Evolutionary conservation across 2,329 filamentous ascomycete species (phyloP), one percentile per base, ranked within the genome.

Genomic region (Penicillium polonicum): DNA sequence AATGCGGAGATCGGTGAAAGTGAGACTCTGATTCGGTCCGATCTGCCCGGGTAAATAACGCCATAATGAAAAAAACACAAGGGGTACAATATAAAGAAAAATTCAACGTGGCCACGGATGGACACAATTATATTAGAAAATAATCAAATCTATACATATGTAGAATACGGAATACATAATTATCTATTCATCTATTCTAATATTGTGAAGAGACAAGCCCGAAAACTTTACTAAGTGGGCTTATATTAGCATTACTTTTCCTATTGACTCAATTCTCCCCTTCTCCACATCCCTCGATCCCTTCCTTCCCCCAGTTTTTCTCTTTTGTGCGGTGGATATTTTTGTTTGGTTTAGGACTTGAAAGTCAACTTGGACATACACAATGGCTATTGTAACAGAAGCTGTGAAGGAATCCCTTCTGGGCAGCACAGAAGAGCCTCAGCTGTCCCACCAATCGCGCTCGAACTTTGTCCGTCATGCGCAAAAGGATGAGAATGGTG

Each of bases 321-420:
- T 35, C 36, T 55, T 57, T 43, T 61, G 59, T 61, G 55, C 31
- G 57, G 54, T 60, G 60, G 41, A 48, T 58, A 62, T 27, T 45
- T 38, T 23, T 25, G 7, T 46, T 48, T 35, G 31, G 21, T 27
- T 25, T 50, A 10, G 19, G n/a, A 39, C 23, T 43, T 33, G 29
- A 48, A 42, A 35, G 51, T 60, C 19, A 41, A 48, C 27, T 60
- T 55, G 62, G 61, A 64, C 49, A 58, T 63, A 72, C 66, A 64
- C 79, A 64, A 80, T 80, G 78, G 66, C 77, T 46, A 74, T 72
- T 49, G 82, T 88, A 65, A 88, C 84, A 75, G 87, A 88, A 75
- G 82, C 83, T 60, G 86, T 95, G 74, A 95, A 91, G 80, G 91
- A 92, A 79, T 85, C 84, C 67, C 82, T 96, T 68, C 78, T 94